These are phyloP conservation scores for Fusarium verrucosum DNA, from an alignment of 2,329 filamentous ascomycete genomes.

Conservation along the genomic window DNA sequence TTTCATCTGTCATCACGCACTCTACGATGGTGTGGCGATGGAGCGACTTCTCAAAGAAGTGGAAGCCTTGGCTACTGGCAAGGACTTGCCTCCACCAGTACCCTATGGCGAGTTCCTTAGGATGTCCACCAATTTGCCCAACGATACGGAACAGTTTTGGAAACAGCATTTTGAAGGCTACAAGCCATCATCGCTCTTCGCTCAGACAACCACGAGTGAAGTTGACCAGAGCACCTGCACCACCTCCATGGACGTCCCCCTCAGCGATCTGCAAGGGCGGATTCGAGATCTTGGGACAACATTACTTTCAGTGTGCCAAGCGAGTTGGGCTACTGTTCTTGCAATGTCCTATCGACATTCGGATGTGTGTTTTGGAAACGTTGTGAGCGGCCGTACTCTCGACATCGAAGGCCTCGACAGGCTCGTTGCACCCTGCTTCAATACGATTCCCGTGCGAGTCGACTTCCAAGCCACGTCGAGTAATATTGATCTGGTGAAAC, in stretches of 20 bases:
- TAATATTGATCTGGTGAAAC: constrained; percentile 66
- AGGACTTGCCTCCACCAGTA: constrained; percentile 58
- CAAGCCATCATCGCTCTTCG: constrained; percentile 45
- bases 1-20: constrained; percentile 76
- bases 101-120: constrained; percentile 72
- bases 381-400: constrained; percentile 80
- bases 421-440: constrained; percentile 91
- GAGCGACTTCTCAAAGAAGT: constrained; percentile 74
- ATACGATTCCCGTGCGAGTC: constrained; percentile 79
- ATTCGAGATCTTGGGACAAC: constrained; percentile 66
- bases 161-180: constrained; percentile 62
- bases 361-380: constrained; percentile 88
- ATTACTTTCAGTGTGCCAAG: constrained; percentile 74
- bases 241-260: constrained; percentile 48
- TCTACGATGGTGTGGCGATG: constrained; percentile 88
- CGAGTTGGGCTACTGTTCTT: constrained; percentile 75
- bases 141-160: constrained; percentile 73
- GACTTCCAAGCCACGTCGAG: constrained; percentile 58
- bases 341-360: constrained; percentile 61
- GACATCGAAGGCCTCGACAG: constrained; percentile 71
- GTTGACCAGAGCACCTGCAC: constrained; percentile 45
- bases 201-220: constrained; percentile 27
- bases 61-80: constrained; percentile 63
- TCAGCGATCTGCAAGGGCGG: constrained; percentile 58
- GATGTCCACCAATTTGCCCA: constrained; percentile 61